Conservation (phyloP, 139 green algal species). For the Bryopsis sp. region DNA sequence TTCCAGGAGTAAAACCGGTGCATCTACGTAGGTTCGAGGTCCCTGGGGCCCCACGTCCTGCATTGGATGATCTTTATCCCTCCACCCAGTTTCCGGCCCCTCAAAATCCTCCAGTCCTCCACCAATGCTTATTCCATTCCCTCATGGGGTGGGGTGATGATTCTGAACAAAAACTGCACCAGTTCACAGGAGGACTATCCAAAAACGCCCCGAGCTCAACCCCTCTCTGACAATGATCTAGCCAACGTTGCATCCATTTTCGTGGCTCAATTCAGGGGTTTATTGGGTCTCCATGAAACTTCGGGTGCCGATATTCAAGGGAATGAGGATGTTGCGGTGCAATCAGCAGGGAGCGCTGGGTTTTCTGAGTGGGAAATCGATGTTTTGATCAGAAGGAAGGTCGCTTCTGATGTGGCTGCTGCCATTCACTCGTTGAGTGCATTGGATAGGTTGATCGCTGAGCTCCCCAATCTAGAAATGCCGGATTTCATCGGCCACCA, state of each 20-base stretch:
- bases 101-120: constrained; percentile 25
- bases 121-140: constrained; percentile 42
- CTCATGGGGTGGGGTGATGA: constrained; percentile 41
- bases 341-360: too few relatives aligned
- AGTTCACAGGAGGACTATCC: too few relatives aligned
- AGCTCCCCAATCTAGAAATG: constrained; percentile 46
- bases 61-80: constrained; percentile 45
- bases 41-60: constrained; percentile 29
- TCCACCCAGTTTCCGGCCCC: constrained; percentile 21
- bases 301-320: too few relatives aligned
- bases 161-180: constrained; percentile 18
- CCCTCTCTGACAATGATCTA: too few relatives aligned
- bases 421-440: constrained; percentile 25
- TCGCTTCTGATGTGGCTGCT: constrained; percentile 15
- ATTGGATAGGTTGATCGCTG: constrained; percentile 26
- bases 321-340: too few relatives aligned
- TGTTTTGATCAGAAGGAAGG: constrained; percentile 18
- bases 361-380: constrained; percentile 37
- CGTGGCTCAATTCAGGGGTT: constrained; percentile 28
- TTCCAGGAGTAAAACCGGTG: too few relatives aligned
- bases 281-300: constrained; percentile 28
- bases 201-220: too few relatives aligned
- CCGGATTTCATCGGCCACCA: constrained; percentile 40
- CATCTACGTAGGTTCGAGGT: not conserved
- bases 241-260: constrained; percentile 22